Conservation (phyloP, 2,329 filamentous ascomycete species). For the Arthroderma sp. region DNA sequence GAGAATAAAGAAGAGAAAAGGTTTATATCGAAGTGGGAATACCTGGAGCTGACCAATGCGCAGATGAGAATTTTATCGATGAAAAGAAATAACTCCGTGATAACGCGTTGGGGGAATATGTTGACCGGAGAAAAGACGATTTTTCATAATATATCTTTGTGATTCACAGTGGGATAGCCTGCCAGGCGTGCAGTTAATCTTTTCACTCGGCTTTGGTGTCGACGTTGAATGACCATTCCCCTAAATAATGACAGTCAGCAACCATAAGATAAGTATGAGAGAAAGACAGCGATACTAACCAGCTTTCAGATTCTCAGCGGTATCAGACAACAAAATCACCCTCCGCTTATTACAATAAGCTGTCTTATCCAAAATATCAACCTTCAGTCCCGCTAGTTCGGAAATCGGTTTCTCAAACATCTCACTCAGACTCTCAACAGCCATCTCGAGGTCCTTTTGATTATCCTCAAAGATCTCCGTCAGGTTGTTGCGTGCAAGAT, state of each 20-base stretch:
- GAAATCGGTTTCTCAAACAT: slow-evolving; percentile 98
- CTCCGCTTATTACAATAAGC: slow-evolving; percentile 89
- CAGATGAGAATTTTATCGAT: too few relatives aligned
- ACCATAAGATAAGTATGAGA: not conserved
- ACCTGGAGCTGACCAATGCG: too few relatives aligned
- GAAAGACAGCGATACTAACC: slow-evolving; percentile 42
- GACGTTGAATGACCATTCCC: slow-evolving; percentile 35
- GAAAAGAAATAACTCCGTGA: too few relatives aligned
- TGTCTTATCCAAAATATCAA: slow-evolving; percentile 98
- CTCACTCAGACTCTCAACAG: slow-evolving; percentile 89
- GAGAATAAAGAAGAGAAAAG: too few relatives aligned
- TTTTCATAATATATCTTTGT: too few relatives aligned
- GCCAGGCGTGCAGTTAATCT: too few relatives aligned
- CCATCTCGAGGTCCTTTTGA: slow-evolving; percentile 94
- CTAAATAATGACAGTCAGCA: slow-evolving; percentile 13
- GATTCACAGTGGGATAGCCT: too few relatives aligned
- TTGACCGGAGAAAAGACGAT: too few relatives aligned
- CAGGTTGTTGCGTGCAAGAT: slow-evolving; percentile 86
- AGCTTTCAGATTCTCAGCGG: slow-evolving; percentile 78
- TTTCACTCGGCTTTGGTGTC: slow-evolving; percentile 10
- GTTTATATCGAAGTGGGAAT: too few relatives aligned
- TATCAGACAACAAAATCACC: slow-evolving; percentile 80
- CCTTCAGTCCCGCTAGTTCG: slow-evolving; percentile 74
- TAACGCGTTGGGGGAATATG: too few relatives aligned
- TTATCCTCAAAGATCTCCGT: slow-evolving; percentile 98